Evolutionary conservation across 495 filamentous ascomycete species (phyloP), one percentile per base, ranked within the genome.

Genomic region (Penicillium parvum): DNA sequence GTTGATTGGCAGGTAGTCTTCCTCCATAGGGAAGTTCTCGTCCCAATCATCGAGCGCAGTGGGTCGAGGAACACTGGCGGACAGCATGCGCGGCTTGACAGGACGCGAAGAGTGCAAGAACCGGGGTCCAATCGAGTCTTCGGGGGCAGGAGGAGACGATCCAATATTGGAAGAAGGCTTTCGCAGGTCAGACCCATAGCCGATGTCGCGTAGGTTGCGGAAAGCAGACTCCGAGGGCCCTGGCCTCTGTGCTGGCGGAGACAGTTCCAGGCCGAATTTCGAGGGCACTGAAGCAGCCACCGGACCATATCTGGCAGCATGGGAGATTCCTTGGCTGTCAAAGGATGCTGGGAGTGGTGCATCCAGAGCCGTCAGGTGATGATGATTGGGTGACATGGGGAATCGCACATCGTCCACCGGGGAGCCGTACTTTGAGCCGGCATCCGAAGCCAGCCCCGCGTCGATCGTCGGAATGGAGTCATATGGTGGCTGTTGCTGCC

Each of bases 301-400:
- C 0, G 92, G 88, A 1, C 88, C 94, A 57, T 89, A 86, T 37
- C 90, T 78, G 17, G 92, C 91, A 40, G 86, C 86, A 56, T 88
- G 85, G 5, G 90, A 96, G 14, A 96, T 87, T 30, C 92, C 92
- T 52, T 97, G 90, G 56, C 88, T 95, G 61, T 97, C 94, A 58
- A 98, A 96, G 1, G 92, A 97, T 8, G 88, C 89, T 7, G 92
- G 92, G 17, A 98, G 79, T 2, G 88, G 88, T 5, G 90, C 94
- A 71, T 98, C 92, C 14, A 96, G 77, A n/a, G 89, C 87, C 32
- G 80, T 94, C 29, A 90, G 75, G 69, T 79, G 64, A 61, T 75
- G 16, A 35, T 64, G 54, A 40, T 55, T 71, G 4, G 90, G 88
- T n/a, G 91, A 91, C 44, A 88, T 76, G 17, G 85, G 83, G 21